Evolutionary conservation across 768 basidiomycete genomes (phyloP), one percentile per base, ranked within the genome.

Genomic region (Antrodiella citrinella): DNA sequence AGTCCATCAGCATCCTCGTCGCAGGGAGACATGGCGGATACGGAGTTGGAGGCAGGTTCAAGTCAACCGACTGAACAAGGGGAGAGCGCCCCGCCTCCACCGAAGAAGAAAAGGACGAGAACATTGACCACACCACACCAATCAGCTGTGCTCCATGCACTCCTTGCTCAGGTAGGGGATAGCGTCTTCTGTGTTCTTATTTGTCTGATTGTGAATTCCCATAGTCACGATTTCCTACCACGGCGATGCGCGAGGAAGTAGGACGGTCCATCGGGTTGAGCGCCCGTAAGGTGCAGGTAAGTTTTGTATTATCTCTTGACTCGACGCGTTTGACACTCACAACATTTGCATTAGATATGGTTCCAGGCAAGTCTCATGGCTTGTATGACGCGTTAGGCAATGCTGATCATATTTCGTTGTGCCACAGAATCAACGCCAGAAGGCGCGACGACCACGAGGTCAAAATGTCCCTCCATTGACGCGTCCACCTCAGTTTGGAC

Each of bases 81-180:
- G 51, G 53, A 44, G 48, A 50, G 49, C 44, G 38, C 55, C 23
- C 26, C 49, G 12, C 49, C 53, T 39, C 64, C 54, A 10, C 79
- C 78, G 54, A 88, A 88, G 74, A 87, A 87, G 67, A 90, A 88
- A 60, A 77, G 90, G 49, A 92, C 90, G 24, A 73, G 86, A 44
- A 87, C 85, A 21, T 71, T 92, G 50, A 92, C 90, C 38, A 92
- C 90, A 7, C 87, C 90, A 5, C 86, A 91, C 60, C 90, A 92
- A 63, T 82, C 90, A 49, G 84, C 86, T 11, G 89, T 90, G n/a
- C 73, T 92, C 18, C 88, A 91, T 58, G 84, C 85, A 3, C 75
- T 92, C 43, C 76, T 92, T n/a, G 85, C 86, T 25, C 82, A 91
- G 81, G 90, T 91, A 68, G 57, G 66, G 53, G 23, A 22, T 7